These are phyloP conservation scores for Suillus cothurnatus DNA, from an alignment of 768 basidiomycete species.

Conservation along the genomic window DNA sequence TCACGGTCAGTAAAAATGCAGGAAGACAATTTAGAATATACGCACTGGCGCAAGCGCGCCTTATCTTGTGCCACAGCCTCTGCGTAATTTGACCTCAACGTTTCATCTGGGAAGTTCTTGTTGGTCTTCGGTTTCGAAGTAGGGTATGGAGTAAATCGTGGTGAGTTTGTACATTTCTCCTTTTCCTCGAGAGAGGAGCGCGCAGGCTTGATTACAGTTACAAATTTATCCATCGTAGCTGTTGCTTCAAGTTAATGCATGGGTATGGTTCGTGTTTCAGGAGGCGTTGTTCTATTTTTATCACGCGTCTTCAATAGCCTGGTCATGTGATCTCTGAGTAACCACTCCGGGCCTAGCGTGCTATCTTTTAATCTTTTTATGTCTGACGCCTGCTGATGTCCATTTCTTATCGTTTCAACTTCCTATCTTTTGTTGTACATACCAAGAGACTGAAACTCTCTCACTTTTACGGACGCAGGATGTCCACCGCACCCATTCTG, in stretches of 20 bases:
- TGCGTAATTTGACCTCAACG: not conserved
- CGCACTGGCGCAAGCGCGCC: conserved; percentile 1
- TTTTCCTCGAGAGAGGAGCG: conserved; percentile 5
- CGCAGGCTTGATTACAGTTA: conserved; percentile 26
- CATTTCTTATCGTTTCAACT: conserved; percentile 8
- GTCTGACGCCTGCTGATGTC: conserved; percentile 6
- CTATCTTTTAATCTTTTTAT: not conserved
- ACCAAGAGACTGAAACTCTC: not conserved
- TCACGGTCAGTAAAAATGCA: not conserved
- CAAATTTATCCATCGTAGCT: conserved; percentile 27
- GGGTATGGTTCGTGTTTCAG: conserved; percentile 1
- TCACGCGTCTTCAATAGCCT: not conserved
- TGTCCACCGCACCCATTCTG: conserved; percentile 49
- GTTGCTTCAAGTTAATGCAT: not conserved
- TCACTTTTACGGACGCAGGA: conserved; percentile 33
- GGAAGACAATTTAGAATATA: not conserved
- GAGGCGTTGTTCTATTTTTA: conserved; percentile 3
- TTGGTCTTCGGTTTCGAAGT: conserved; percentile 1
- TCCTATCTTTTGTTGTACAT: conserved; percentile 10
- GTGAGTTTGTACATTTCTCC: not conserved
- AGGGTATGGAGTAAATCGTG: conserved; percentile 6
- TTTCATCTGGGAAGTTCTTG: not conserved
- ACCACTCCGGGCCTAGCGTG: no score
- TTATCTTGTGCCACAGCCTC: conserved; percentile 5
- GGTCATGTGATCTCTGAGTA: not conserved